Evolutionary conservation across 2,329 filamentous ascomycete genomes (phyloP).

Genomic region (Achaetomium macrosporum): DNA sequence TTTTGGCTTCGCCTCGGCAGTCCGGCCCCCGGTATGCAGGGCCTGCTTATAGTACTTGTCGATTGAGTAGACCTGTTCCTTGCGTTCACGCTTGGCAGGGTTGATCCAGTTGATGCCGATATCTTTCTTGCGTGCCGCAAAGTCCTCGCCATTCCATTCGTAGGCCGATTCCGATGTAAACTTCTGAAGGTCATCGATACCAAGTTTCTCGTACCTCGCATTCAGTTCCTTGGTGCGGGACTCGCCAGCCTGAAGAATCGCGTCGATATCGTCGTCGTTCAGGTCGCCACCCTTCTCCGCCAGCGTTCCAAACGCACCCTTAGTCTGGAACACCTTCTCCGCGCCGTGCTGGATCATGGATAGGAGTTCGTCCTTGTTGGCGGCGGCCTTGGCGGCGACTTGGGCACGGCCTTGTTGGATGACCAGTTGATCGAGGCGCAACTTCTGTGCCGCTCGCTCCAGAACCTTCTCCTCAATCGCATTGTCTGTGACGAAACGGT

Average conservation of each 20-base stretch:
- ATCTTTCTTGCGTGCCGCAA: conserved; percentile 85
- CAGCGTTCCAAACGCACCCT: conserved; percentile 57
- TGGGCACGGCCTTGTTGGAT: conserved; percentile 97
- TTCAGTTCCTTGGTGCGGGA: conserved; percentile 84
- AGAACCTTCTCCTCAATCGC: conserved; percentile 98
- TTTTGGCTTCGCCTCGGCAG: conserved; percentile 84
- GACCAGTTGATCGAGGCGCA: conserved; percentile 92
- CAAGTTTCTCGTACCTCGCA: conserved; percentile 91
- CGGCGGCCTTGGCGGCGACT: conserved; percentile 80
- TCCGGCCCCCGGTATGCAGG: conserved; percentile 69
- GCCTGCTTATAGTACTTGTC: conserved; percentile 97
- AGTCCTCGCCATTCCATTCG: conserved; percentile 98
- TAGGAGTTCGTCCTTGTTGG: conserved; percentile 91
- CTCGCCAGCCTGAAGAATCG: conserved; percentile 80
- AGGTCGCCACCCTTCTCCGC: conserved; percentile 56
- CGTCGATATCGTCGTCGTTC: conserved; percentile 86
- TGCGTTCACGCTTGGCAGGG: conserved; percentile 94
- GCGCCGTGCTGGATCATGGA: conserved; percentile 99
- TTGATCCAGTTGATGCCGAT: conserved; percentile 97
- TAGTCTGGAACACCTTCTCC: conserved; percentile 81
- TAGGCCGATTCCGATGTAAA: conserved; percentile 97
- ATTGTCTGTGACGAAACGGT: conserved; percentile 94
- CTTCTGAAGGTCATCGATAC: conserved; percentile 94
- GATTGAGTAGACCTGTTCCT: conserved; percentile 96
- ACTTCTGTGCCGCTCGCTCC: conserved; percentile 91